Base-by-base conservation (phyloP, 2,329 filamentous ascomycete genomes). In the Talaromyces sp. region DNA sequence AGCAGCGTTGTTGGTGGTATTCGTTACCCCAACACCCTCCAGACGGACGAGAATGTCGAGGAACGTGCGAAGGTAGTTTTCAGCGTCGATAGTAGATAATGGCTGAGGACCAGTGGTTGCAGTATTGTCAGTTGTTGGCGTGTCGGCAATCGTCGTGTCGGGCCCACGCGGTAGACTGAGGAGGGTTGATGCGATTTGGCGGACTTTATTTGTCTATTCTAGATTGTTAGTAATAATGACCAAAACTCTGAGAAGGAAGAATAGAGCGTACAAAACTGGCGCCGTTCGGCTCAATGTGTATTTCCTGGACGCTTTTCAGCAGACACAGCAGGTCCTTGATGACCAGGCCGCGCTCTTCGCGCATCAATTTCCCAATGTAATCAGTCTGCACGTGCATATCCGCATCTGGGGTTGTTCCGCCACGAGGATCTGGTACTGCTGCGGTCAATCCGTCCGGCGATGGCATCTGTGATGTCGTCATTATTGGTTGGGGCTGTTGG, bases 121-220 rank as follows among this genome's bases (percentile, higher is more conserved):
- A 47, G 53, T 56, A 15, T 58, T 56, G 53, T 44, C 27, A 22
- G 39, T 53, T 22, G 51, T 53, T 22, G 51, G 11, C 10, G 56
- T 58, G n/a, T 30, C 22, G 22, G 32, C 54, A 6, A 57, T 10
- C 17, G 61, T 54, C 10, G 62, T 36, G 11, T 53, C 60, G 49
- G 62, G 30, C 17, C 82, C 80, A 1, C 84, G 71, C 1, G 85
- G 83, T 1, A 81, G 78, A 64, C 90, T 86, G 55, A 96, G 83
- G 8, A 96, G 81, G 0, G 91, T 95, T 30, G 88, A 89, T 1
- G 91, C 91, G 44, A 96, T 89, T 70, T 91, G 88, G 10, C 91
- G 89, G 66, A 96, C 91, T 79, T 96, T 96, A 78, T 86, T 86
- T 69, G 91, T 91, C 84, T 86, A 72, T 57, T 22, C 28, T 25